phyloP scores from a whole-genome alignment of 2,329 filamentous ascomycete species.

The Ceratocystiopsis minuta region DNA sequence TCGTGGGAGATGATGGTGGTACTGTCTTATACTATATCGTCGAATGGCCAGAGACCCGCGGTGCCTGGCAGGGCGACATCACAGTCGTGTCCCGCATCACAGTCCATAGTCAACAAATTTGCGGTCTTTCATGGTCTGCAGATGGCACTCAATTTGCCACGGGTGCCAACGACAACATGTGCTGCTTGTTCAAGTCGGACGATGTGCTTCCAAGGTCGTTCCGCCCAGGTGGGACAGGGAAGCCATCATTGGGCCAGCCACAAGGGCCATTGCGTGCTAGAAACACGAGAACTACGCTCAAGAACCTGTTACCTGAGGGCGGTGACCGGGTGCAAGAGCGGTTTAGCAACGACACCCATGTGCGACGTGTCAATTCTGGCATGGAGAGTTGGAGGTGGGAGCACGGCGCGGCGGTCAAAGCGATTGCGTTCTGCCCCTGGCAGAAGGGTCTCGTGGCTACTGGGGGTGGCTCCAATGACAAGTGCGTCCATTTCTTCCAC shows the following conservation, averaged over 20 bases:
- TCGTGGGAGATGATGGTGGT: conserved; percentile 71
- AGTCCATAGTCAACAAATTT: conserved; percentile 77
- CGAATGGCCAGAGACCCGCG: conserved; percentile 58
- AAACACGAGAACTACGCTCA: no score
- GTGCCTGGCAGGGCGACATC: conserved; percentile 54
- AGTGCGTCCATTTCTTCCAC: conserved; percentile 92
- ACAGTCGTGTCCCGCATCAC: conserved; percentile 59
- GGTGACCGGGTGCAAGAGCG: conserved; percentile 4
- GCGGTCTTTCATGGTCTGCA: conserved; percentile 74
- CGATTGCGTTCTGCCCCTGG: conserved; percentile 94
- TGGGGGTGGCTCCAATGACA: conserved; percentile 84
- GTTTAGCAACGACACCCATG: neutral
- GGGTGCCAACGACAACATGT: conserved; percentile 83
- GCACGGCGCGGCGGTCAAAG: conserved; percentile 83
- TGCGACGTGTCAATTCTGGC: conserved; percentile 25
- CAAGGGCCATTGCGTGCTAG: neutral
- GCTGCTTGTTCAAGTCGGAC: conserved; percentile 59
- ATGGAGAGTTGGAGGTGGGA: conserved; percentile 53
- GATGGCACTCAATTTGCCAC: conserved; percentile 65
- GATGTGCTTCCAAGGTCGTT: conserved; percentile 27
- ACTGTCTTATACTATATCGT: conserved; percentile 76
- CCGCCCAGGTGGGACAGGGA: neutral
- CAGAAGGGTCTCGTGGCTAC: conserved; percentile 73
- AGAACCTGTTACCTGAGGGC: neutral
- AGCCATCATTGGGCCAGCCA: neutral